These are phyloP conservation scores for Cryptococcus sp. DNA, from an alignment of 1,284 basidiomycete genomes.

Conservation along the genomic window DNA sequence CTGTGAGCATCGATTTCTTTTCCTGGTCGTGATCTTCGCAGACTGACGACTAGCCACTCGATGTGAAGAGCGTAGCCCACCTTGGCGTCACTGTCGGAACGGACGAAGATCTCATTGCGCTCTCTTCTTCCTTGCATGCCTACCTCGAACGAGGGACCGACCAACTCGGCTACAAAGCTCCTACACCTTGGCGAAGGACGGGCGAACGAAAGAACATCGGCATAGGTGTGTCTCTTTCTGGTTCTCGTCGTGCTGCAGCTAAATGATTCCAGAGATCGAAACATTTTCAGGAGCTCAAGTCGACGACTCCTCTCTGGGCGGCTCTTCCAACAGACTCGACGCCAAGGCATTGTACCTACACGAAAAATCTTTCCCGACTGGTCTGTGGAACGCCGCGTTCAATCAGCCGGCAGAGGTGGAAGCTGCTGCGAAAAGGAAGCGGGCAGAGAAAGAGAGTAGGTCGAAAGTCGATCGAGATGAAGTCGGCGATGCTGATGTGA, in stretches of 20 bases:
- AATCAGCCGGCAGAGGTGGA: conserved; percentile 1
- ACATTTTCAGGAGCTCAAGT: conserved; percentile 37
- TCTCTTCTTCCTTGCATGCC: neutral
- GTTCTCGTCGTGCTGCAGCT: neutral
- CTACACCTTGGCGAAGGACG: conserved; percentile 35
- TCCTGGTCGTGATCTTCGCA: neutral
- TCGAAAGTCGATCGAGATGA: neutral
- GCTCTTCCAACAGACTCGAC: conserved; percentile 16
- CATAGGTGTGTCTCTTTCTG: conserved; percentile 27
- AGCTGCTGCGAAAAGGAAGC: neutral
- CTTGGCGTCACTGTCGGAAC: neutral
- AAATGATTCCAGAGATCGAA: conserved; percentile 37
- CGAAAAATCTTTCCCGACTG: conserved; percentile 38
- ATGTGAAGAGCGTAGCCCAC: neutral
- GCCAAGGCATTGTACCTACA: conserved; percentile 26
- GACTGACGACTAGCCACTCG: neutral
- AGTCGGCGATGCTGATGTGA: neutral
- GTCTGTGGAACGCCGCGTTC: conserved; percentile 42
- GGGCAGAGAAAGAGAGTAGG: neutral
- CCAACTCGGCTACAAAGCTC: neutral
- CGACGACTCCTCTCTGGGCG: conserved; percentile 3
- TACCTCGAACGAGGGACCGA: neutral
- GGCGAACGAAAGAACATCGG: conserved; percentile 36
- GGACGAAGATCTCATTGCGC: neutral
- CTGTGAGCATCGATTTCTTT: conserved; percentile 2